Conservation (phyloP, 192 early-diverging fungal genomes). For the Coemansia sp. region DNA sequence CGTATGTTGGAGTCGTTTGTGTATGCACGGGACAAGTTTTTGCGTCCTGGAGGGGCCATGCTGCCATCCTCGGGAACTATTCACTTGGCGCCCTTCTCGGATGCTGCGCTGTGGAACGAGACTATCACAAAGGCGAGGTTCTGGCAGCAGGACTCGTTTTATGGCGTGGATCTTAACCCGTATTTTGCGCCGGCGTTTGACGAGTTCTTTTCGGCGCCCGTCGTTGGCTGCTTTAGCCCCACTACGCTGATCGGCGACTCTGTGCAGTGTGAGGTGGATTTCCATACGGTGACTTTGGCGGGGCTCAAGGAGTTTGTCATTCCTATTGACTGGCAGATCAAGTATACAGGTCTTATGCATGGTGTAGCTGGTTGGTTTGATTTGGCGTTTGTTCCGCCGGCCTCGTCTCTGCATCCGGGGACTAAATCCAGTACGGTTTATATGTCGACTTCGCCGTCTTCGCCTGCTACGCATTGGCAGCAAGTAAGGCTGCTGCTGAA, state of each 20-base stretch:
- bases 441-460: slow-evolving; percentile 86
- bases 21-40: slow-evolving; percentile 73
- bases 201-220: slow-evolving; percentile 81
- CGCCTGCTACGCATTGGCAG: slow-evolving; percentile 97
- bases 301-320: slow-evolving; percentile 85
- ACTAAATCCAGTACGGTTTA: slow-evolving; percentile 59
- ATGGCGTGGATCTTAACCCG: slow-evolving; percentile 89
- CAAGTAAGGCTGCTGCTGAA: slow-evolving; percentile 92
- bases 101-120: slow-evolving; percentile 82
- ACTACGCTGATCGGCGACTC: slow-evolving; percentile 72
- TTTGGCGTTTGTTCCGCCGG: slow-evolving; percentile 73
- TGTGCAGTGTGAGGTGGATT: slow-evolving; percentile 75
- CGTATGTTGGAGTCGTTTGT: slow-evolving; percentile 47
- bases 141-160: slow-evolving; percentile 88
- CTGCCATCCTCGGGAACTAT: slow-evolving; percentile 91
- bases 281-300: slow-evolving; percentile 75
- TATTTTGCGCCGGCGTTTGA: slow-evolving; percentile 82
- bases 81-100: slow-evolving; percentile 83
- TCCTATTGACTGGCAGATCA: slow-evolving; percentile 77
- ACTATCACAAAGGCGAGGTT: slow-evolving; percentile 91
- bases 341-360: slow-evolving; percentile 90
- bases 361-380: slow-evolving; percentile 99
- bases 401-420: slow-evolving; percentile 34
- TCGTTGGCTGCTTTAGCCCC: slow-evolving; percentile 93
- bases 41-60: slow-evolving; percentile 92